Base-by-base conservation (phyloP, 192 early-diverging fungal genomes). In the Backusella westeae region DNA sequence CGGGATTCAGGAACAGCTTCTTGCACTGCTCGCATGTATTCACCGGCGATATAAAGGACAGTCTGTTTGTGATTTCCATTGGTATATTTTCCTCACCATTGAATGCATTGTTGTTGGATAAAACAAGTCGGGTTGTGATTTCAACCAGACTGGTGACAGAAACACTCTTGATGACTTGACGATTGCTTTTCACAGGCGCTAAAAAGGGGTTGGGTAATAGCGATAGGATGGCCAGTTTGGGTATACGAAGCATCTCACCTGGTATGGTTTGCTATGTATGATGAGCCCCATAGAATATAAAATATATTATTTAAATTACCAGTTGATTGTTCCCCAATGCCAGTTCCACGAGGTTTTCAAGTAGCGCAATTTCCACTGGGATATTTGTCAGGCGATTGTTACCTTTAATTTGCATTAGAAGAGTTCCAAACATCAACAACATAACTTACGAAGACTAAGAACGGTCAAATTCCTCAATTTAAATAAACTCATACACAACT, bases 321-420 rank as follows among this genome's bases (percentile, higher is more conserved):
- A 87, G 53, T 10, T 74, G 42, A 36, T 87, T 87, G 44, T 85
- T 85, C 14, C 86, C 86, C 12, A 87, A 21, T 0, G 86, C 85
- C 0, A 87, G 79, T 35, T 87, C 86, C 6, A 83, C 81, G 15
- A 87, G 67, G 42, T 87, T 84, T 34, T 77, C 80, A 9, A 87
- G 73, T 8, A 81, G 69, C 12, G 81, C 82, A 56, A 87, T 87
- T 56, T 85, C 86, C 3, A 82, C 79, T 4, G 86, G 84, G 17
- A 87, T 82, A 10, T 29, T 26, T 36, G 79, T 79, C 44, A 87
- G 79, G 29, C 71, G 71, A 72, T 86, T 84, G 26, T 87, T 87
- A 34, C 84, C 82, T 83, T 10, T 10, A 38, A 10, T 56, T 14
- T 12, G 21, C 15, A 52, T n/a, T 17, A 23, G 21, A 15, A 41